Evolutionary conservation across 495 filamentous ascomycete species (phyloP).

Genomic region (Hypoxylon fuscum): DNA sequence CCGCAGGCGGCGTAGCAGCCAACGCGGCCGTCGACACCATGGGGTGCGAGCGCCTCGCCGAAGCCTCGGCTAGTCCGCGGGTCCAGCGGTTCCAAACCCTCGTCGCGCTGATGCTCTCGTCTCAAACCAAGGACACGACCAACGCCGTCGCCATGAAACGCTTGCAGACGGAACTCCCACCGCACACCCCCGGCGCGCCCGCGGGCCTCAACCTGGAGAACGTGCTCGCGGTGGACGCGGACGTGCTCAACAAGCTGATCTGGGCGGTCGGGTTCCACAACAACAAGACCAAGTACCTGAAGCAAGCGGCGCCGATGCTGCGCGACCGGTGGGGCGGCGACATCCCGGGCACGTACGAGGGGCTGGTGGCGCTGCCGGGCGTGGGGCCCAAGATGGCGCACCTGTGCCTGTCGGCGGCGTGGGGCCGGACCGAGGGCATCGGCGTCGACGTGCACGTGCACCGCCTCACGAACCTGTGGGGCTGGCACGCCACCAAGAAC

Average conservation of each 20-base stretch:
- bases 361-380: conserved; percentile 81
- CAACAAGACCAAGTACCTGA: conserved; percentile 91
- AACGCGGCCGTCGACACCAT: conserved; percentile 94
- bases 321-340: conserved; percentile 74
- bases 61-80: conserved; percentile 57
- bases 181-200: conserved; percentile 46
- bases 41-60: conserved; percentile 87
- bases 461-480: conserved; percentile 95
- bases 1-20: conserved; percentile 64
- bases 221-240: conserved; percentile 76
- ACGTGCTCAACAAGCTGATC: conserved; percentile 80
- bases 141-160: conserved; percentile 85
- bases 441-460: conserved; percentile 78
- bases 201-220: conserved; percentile 76
- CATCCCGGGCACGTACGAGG: conserved; percentile 84
- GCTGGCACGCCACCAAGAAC: conserved; percentile 80
- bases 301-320: conserved; percentile 76
- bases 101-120: conserved; percentile 93
- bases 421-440: conserved; percentile 67
- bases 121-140: conserved; percentile 95
- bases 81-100: conserved; percentile 92
- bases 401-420: conserved; percentile 79
- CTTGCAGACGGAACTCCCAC: conserved; percentile 76
- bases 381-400: conserved; percentile 99
- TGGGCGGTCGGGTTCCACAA: conserved; percentile 92